Evolutionary conservation across 805 yeast species (phyloP).

Genomic region (Saccharomycopsis guyanensis): DNA sequence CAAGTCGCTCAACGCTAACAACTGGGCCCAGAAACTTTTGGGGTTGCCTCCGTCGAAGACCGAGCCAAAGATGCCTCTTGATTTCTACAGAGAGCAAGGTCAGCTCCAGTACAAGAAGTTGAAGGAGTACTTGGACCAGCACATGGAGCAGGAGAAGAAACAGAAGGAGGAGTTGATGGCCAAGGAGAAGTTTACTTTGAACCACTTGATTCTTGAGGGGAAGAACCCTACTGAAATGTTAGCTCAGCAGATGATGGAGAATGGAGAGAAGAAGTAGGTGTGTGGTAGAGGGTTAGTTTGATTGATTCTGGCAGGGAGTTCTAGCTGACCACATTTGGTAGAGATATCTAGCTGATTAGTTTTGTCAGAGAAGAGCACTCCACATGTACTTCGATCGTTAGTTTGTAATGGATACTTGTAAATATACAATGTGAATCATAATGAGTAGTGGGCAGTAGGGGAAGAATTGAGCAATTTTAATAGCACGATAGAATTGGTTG

Average conservation of each 20-base stretch:
- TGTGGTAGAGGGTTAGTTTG: no score
- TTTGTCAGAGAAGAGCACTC: no score
- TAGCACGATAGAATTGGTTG: no score
- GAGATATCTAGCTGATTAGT: no score
- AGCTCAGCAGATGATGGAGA: neutral
- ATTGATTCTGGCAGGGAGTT: no score
- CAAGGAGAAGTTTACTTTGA: conserved; percentile 58
- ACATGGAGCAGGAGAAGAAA: conserved; percentile 41
- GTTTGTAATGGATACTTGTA: no score
- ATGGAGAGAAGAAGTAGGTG: neutral
- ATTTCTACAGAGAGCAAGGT: conserved; percentile 65
- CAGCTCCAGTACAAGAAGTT: conserved; percentile 64
- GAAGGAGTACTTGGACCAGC: conserved; percentile 60
- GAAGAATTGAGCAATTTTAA: no score
- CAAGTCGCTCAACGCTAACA: conserved; percentile 34
- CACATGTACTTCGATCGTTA: no score
- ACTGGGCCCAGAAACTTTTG: conserved; percentile 49
- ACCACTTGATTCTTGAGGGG: conserved; percentile 59
- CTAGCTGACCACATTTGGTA: no score
- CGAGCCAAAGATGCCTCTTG: conserved; percentile 66
- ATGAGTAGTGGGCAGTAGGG: no score
- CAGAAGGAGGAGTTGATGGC: conserved; percentile 56
- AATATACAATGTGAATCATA: no score
- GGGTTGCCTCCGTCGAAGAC: conserved; percentile 48
- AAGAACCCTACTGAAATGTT: conserved; percentile 23